Evolutionary conservation across 108 stramenopile genomes (phyloP).

Genomic region (Cyclostephanos invisitatus): DNA sequence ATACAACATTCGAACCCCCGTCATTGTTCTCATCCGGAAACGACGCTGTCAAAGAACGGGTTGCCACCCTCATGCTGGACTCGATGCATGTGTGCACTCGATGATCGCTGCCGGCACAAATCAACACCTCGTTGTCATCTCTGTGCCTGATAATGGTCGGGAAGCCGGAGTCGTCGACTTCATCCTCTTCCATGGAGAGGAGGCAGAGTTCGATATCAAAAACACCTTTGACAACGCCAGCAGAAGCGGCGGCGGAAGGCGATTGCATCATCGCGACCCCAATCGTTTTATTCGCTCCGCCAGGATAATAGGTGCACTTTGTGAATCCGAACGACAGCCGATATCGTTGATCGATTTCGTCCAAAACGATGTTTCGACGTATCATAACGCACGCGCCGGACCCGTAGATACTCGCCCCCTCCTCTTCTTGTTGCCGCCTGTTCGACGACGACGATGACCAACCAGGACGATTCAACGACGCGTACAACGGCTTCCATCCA

Average conservation of each 20-base stretch:
- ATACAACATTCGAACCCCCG: background rate
- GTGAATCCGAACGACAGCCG: conserved; percentile 52
- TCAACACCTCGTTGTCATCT: conserved; percentile 59
- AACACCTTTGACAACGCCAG: conserved; percentile 9
- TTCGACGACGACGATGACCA: background rate
- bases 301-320: conserved; percentile 7
- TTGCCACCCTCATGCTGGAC: conserved; percentile 26
- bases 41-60: conserved; percentile 5
- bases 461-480: background rate
- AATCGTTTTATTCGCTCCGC: no score
- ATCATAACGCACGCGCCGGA: conserved; percentile 18
- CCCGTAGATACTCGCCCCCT: background rate
- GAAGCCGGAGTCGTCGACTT: conserved; percentile 60
- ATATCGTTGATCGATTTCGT: conserved; percentile 57
- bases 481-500: conserved; percentile 26
- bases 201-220: conserved; percentile 55
- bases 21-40: conserved; percentile 5
- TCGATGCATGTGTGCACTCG: conserved; percentile 43
- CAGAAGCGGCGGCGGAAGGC: background rate
- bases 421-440: background rate
- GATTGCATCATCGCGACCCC: background rate
- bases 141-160: conserved; percentile 45
- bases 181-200: conserved; percentile 72
- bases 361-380: conserved; percentile 59
- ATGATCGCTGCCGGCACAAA: conserved; percentile 45